Conservation (phyloP, 148 eudicot species). For the Chenopodium album region DNA sequence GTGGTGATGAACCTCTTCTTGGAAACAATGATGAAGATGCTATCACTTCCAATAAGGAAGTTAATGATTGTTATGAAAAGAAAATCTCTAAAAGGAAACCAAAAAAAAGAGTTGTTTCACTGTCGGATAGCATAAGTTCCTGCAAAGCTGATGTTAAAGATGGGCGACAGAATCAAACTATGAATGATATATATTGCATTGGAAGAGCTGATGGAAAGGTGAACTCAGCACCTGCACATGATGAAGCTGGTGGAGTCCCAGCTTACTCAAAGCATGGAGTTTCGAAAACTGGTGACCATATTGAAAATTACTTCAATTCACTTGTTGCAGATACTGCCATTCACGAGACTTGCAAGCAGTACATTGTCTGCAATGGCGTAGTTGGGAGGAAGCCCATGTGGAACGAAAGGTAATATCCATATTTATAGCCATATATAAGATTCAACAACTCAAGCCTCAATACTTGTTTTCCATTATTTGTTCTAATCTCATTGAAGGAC, state of each 20-base stretch:
- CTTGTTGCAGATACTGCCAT: constrained; percentile 39
- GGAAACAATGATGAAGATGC: constrained; percentile 26
- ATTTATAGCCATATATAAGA: neutral
- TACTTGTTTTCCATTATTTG: neutral
- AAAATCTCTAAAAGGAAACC: constrained; percentile 42
- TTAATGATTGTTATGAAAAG: constrained; percentile 36
- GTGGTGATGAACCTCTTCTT: constrained; percentile 18
- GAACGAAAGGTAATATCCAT: constrained; percentile 14
- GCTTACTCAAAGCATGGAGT: constrained; percentile 26
- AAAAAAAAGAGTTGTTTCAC: constrained; percentile 50
- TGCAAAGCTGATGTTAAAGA: constrained; percentile 23
- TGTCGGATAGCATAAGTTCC: constrained; percentile 32
- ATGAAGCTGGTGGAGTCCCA: constrained; percentile 17
- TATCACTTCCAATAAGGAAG: constrained; percentile 21
- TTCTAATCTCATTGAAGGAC: neutral
- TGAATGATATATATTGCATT: constrained; percentile 19
- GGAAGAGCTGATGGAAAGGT: constrained; percentile 11
- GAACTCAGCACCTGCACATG: constrained; percentile 12
- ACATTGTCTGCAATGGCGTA: constrained; percentile 44
- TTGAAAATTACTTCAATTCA: constrained; percentile 46
- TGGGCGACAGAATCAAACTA: constrained; percentile 22
- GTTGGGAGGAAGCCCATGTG: constrained; percentile 28
- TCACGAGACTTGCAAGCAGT: constrained; percentile 49
- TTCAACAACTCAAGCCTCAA: neutral
- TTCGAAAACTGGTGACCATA: constrained; percentile 28